Conservation (phyloP, 441 rosid species). For the Jatropha multifida region DNA sequence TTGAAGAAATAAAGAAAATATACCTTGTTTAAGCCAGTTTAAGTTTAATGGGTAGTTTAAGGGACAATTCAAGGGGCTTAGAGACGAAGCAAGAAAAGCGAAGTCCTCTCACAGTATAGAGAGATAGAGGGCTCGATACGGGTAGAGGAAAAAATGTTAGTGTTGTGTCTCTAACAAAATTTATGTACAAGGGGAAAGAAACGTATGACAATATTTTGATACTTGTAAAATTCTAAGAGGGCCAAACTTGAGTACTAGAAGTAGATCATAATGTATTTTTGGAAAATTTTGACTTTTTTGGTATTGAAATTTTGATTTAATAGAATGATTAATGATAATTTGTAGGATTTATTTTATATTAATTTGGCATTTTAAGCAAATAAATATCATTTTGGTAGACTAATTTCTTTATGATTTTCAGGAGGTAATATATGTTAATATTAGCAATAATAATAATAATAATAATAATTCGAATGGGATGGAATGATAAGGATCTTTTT, state of each 20-base stretch:
- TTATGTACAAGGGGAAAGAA: conserved; percentile 15
- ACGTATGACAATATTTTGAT: not conserved
- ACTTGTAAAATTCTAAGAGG: not conserved
- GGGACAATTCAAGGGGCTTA: conserved; percentile 6
- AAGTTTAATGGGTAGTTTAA: conserved; percentile 21
- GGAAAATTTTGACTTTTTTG: too few species aligned
- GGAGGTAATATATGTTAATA: not conserved
- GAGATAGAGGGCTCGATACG: not conserved
- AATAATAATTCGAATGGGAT: too few species aligned
- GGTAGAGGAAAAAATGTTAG: not conserved
- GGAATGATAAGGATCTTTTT: too few species aligned
- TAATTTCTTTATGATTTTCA: not conserved
- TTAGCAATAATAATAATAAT: too few species aligned
- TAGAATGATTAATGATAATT: not conserved
- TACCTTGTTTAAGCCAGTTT: conserved; percentile 27
- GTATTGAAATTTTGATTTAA: too few species aligned
- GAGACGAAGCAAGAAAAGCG: not conserved
- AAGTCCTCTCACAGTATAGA: not conserved
- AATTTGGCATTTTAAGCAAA: not conserved
- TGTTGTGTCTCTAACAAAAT: conserved; percentile 11
- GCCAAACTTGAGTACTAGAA: not conserved
- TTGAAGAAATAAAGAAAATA: conserved; percentile 13
- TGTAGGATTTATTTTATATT: not conserved
- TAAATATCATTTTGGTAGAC: too few species aligned
- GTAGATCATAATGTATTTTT: too few species aligned